Base-by-base conservation (phyloP, 2,329 filamentous ascomycete species). In the Myriosclerotinia duriaeana region DNA sequence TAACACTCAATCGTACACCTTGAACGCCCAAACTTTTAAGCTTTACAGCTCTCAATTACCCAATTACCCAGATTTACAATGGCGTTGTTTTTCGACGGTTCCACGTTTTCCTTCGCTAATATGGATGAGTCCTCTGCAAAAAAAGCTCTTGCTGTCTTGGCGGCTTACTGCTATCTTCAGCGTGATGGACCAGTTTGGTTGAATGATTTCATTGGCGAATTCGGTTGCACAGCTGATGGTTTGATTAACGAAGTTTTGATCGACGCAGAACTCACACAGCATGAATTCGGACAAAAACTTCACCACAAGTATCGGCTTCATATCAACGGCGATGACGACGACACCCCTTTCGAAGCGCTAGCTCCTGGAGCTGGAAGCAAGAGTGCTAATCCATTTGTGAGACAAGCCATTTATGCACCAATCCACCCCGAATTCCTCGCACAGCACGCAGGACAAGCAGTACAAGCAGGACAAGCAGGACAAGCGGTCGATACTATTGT, bases 211-310 rank as follows among this genome's bases (percentile, higher is more conserved):
- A 30, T 60, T 2, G 7, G 30, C 22, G 42, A 50, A 50, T 60
- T 50, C 15, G 44, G 30, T 48, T 60, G 56, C 30, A 50, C 56
- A 38, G 56, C 42, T 8, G 56, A 60, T 38, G 56, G 56, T n/a
- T 38, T 60, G 8, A 46, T 60, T 4, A 60, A 60, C 56, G 56
- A 60, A 48, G 9, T 36, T 20, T 60, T 60, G n/a, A 3, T 36
- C 26, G 56, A 60, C 34, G 12, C 3, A 2, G 56, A 60, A 14
- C 56, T 60, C 7, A 38, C 56, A 50, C 42, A 48, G 26, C 56
- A 60, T 26, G 26, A 11, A 50, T 5, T 60, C 44, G 44, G 42
- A 1, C 56, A 60, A 50, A 30, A n/a, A 6, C 44, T 60, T 20
- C 56, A 60, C 14, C 56, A 60, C 30, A 8, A 22, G 22, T 60